phyloP scores from a whole-genome alignment of 2,329 filamentous ascomycete species.

The Aspergillus pseudoterreus region DNA sequence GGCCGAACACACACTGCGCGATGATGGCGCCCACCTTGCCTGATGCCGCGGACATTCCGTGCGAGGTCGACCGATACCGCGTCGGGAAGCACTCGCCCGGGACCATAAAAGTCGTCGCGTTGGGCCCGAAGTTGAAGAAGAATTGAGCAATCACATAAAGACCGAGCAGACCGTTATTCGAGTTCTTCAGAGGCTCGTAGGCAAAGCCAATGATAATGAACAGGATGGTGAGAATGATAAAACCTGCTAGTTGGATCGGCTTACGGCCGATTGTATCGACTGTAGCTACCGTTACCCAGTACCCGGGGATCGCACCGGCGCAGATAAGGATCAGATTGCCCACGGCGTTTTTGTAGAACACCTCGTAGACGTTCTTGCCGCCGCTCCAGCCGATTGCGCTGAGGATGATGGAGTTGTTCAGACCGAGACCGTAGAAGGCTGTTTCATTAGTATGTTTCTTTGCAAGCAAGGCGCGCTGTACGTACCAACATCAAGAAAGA shows the following conservation, averaged over 20 bases:
- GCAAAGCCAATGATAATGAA: constrained; percentile 63
- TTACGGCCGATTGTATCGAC: constrained; percentile 74
- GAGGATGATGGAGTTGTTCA: constrained; percentile 74
- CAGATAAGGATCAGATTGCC: constrained; percentile 77
- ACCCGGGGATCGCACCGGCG: constrained; percentile 75
- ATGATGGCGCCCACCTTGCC: constrained; percentile 68
- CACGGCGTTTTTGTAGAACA: constrained; percentile 69
- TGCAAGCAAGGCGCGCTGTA: constrained; percentile 29
- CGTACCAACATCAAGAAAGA: constrained; percentile 64
- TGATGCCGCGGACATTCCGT: constrained; percentile 63
- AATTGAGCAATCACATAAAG: constrained; percentile 64
- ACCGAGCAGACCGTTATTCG: constrained; percentile 49
- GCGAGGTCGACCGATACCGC: constrained; percentile 60
- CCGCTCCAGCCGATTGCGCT: constrained; percentile 66
- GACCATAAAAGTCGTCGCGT: constrained; percentile 61
- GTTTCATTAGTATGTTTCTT: constrained; percentile 13
- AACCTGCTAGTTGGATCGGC: constrained; percentile 66
- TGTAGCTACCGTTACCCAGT: constrained; percentile 74
- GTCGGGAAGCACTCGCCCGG: constrained; percentile 64
- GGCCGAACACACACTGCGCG: constrained; percentile 63
- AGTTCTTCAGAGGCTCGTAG: constrained; percentile 35
- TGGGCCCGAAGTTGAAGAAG: constrained; percentile 53
- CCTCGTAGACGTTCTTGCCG: constrained; percentile 62
- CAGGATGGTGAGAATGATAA: constrained; percentile 57
- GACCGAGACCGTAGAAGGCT: constrained; percentile 64